Evolutionary conservation across 2,329 filamentous ascomycete species (phyloP).

Genomic region (Xylaria sp.): DNA sequence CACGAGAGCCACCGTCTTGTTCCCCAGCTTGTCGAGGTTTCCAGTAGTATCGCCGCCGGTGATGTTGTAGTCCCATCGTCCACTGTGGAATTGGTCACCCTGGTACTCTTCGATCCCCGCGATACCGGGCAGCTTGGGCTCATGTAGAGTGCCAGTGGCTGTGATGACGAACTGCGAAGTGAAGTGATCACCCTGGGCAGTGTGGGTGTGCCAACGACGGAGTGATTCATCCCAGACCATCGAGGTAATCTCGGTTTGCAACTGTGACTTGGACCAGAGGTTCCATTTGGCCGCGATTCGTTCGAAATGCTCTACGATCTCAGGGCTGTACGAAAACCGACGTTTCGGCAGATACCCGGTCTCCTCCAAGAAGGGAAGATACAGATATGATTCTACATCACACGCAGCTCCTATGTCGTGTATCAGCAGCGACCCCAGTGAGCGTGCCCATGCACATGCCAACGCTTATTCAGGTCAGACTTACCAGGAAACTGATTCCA

Average conservation of each 20-base stretch:
- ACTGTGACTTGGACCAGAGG: background rate
- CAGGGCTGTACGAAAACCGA: constrained; percentile 6
- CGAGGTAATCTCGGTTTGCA: background rate
- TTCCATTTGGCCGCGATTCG: constrained; percentile 5
- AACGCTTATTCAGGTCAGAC: too few species aligned
- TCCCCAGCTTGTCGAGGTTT: constrained; percentile 1
- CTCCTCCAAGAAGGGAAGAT: constrained; percentile 11
- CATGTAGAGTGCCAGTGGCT: constrained; percentile 8
- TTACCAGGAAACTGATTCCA: background rate
- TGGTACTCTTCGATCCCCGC: background rate
- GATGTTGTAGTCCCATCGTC: constrained; percentile 12
- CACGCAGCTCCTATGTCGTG: constrained; percentile 1
- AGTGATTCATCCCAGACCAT: constrained; percentile 13
- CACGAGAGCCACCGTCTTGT: constrained; percentile 4
- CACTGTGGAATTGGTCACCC: constrained; percentile 13
- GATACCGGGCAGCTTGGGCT: background rate
- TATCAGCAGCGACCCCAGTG: background rate
- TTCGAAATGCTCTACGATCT: constrained; percentile 3
- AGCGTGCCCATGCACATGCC: too few species aligned
- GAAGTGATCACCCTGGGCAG: constrained; percentile 2
- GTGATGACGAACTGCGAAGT: background rate
- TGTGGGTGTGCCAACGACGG: constrained; percentile 7
- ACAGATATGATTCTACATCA: constrained; percentile 12
- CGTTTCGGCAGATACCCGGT: constrained; percentile 4
- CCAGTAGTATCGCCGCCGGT: background rate